phyloP scores from a whole-genome alignment of 495 filamentous ascomycete genomes.

The Sphaerosporella brunnea region DNA sequence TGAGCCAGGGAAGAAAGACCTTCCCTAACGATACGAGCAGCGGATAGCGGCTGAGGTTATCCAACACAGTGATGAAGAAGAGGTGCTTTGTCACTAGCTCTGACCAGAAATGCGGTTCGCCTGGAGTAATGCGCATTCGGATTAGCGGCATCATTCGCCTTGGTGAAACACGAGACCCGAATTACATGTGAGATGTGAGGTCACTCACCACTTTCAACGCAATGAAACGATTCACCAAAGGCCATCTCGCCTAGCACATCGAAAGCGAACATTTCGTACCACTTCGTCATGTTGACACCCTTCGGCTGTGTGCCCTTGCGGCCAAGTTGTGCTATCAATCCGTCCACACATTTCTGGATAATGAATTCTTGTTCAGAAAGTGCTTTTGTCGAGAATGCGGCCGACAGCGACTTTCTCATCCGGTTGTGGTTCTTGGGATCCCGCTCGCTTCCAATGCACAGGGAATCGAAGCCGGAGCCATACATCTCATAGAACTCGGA shows the following conservation, averaged over 20 bases:
- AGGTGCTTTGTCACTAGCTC: too few species aligned
- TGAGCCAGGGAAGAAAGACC: too few species aligned
- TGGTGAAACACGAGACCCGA: too few species aligned
- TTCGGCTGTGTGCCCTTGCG: constrained; percentile 12
- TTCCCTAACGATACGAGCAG: too few species aligned
- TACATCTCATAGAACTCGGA: constrained; percentile 24
- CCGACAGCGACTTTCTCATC: constrained; percentile 30
- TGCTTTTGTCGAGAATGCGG: constrained; percentile 35
- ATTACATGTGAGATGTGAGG: too few species aligned
- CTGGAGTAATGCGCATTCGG: too few species aligned
- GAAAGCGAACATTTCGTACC: constrained; percentile 26
- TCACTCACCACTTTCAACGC: too few species aligned
- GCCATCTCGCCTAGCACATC: constrained; percentile 42
- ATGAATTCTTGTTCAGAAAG: constrained; percentile 33
- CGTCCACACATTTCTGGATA: constrained; percentile 32
- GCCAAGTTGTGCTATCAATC: constrained; percentile 28
- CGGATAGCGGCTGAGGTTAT: too few species aligned
- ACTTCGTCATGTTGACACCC: constrained; percentile 14
- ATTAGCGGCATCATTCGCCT: too few species aligned
- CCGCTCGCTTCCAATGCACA: constrained; percentile 9
- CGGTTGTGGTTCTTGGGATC: constrained; percentile 26
- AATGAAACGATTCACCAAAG: constrained; percentile 40
- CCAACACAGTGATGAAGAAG: too few species aligned
- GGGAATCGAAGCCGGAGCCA: constrained; percentile 10
- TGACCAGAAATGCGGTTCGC: too few species aligned